phyloP scores from a whole-genome alignment of 306 rosid genomes.

The Cicer yamashitae region DNA sequence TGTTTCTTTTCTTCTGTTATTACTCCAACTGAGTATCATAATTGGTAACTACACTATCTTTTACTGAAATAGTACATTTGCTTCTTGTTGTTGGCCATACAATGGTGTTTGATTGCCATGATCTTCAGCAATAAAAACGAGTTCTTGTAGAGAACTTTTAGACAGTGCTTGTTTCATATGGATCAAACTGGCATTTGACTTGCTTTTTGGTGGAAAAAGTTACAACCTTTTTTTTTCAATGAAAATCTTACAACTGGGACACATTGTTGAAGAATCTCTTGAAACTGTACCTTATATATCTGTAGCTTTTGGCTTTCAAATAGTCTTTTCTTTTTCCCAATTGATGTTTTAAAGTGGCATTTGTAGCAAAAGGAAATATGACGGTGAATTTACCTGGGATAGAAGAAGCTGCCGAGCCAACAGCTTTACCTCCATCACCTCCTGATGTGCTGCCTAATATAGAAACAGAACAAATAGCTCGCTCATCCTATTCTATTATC shows the following conservation, averaged over 20 bases:
- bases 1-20: neutral
- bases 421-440: constrained; percentile 50
- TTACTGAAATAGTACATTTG: constrained; percentile 22
- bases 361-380: constrained; percentile 24
- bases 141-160: constrained; percentile 10
- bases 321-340: constrained; percentile 22
- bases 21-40: neutral
- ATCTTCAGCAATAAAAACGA: neutral
- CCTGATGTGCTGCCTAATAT: constrained; percentile 37
- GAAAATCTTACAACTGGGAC: constrained; percentile 5
- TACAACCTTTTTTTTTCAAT: constrained; percentile 2
- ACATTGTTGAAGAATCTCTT: constrained; percentile 14
- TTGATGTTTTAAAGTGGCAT: constrained; percentile 35
- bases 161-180: constrained; percentile 30
- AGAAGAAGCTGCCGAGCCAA: constrained; percentile 48
- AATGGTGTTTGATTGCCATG: constrained; percentile 17
- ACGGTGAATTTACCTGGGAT: constrained; percentile 49
- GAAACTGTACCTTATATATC: neutral
- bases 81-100: neutral
- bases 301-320: constrained; percentile 24
- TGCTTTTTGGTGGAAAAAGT: constrained; percentile 8
- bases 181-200: constrained; percentile 30
- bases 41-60: neutral
- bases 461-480: constrained; percentile 46
- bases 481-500: constrained; percentile 57